Evolutionary conservation across 768 basidiomycete species (phyloP), one percentile per base, ranked within the genome.

Genomic region (Antrodiella citrinella): DNA sequence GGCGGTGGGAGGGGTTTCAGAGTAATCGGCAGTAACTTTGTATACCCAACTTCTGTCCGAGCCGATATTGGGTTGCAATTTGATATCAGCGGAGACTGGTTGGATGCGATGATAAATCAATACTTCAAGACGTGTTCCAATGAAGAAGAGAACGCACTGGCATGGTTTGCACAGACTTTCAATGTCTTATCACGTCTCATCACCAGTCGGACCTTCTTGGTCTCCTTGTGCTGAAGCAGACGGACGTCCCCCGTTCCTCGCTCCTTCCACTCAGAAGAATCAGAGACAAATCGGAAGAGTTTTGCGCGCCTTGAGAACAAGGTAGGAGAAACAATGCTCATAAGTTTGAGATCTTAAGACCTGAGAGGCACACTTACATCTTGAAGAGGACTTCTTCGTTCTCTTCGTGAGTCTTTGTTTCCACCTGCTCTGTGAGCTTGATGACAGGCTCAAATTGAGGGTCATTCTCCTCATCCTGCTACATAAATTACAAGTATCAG

Each of bases 131-230:
- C n/a, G n/a, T n/a, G n/a, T n/a, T n/a, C n/a, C n/a, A n/a, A n/a
- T n/a, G 47, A 30, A 26, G 21, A 12, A 45, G n/a, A 44, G 20
- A 10, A 69, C 76, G 71, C 62, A 97, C 96, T 82, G 57, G 81
- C 70, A 72, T 98, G 96, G 74, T 99, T 99, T 51, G 96, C 96
- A 70, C 96, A 98, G 71, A 98, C 94, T 70, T 99, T 98, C 70
- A 92, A 78, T 44, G 96, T 99, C 83, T 97, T 97, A 78, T 99
- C 96, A 69, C 96, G 89, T 72, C 95, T 78, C 96, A 99, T 99
- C 67, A 99, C 92, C 54, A 99, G 80, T 55, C 96, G 81, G 62
- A 95, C 77, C 71, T 94, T 97, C 75, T 86, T 84, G 45, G 84
- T 86, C 63, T 82, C 81, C 69, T 86, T 91, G 76, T 96, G 90